A percentile compares a stretch with the other conserved stretches of the same genome.
These are phyloP conservation scores for Teratosphaeriaceae sp. DNA, from an alignment of 2,329 filamentous ascomycete genomes.

Conservation along the genomic window DNA sequence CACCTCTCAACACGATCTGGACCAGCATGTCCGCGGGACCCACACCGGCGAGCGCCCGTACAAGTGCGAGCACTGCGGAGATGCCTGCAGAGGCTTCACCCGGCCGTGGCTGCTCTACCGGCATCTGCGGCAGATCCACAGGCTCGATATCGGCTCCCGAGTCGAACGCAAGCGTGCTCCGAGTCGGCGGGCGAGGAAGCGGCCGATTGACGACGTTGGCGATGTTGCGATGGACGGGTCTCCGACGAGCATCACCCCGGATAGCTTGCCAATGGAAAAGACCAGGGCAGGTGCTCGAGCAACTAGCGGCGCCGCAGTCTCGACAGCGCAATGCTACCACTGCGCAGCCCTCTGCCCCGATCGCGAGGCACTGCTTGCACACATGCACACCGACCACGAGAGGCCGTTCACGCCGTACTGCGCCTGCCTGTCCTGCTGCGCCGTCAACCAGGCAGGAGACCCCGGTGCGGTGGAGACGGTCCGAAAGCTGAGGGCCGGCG, in stretches of 20 bases:
- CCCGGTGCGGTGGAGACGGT: neutral
- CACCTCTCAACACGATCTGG: slow-evolving; percentile 11
- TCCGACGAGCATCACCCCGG: neutral
- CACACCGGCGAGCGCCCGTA: slow-evolving; percentile 14
- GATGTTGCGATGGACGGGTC: no score
- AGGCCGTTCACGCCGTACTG: neutral
- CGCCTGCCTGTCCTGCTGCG: slow-evolving; percentile 2
- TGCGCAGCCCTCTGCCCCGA: neutral
- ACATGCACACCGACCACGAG: slow-evolving; percentile 6
- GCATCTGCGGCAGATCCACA: slow-evolving; percentile 5
- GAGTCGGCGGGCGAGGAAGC: no score
- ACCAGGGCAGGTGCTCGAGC: neutral
- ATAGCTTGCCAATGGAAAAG: neutral
- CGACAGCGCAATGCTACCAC: neutral
- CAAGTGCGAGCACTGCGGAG: slow-evolving; percentile 9
- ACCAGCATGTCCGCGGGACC: slow-evolving; percentile 15
- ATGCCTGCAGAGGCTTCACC: slow-evolving; percentile 1
- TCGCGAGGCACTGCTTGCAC: neutral
- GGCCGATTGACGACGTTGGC: no score
- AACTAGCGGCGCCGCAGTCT: neutral
- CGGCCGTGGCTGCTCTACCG: slow-evolving; percentile 3
- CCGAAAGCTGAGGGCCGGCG: neutral
- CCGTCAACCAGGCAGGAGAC: neutral
- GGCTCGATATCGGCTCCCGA: neutral
- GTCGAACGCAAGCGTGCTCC: no score